These are phyloP conservation scores for Zygotorulaspora mrakii DNA, from an alignment of 1,139 yeast genomes.

Conservation along the genomic window DNA sequence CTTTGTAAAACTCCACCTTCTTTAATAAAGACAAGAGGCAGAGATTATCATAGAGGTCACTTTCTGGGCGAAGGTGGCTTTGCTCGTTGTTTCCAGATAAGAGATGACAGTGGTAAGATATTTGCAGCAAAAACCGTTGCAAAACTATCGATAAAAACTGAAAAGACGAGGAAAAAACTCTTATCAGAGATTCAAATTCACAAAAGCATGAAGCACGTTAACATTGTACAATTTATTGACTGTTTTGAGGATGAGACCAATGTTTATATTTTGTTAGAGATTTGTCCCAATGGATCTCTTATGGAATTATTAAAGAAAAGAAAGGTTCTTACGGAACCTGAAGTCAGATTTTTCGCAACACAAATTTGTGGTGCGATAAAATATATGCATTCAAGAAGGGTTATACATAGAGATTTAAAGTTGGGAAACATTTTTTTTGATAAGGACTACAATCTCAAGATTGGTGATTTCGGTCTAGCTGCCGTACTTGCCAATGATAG, in stretches of 20 bases:
- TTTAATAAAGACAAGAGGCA: constrained; percentile 82
- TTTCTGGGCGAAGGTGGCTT: constrained; percentile 98
- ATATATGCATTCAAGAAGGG: constrained; percentile 86
- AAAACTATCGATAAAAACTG: constrained; percentile 85
- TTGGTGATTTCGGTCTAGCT: constrained; percentile 96
- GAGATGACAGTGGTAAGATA: constrained; percentile 78
- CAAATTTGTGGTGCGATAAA: constrained; percentile 93
- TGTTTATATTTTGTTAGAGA: constrained; percentile 87
- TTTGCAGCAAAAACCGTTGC: constrained; percentile 98
- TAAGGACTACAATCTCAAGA: constrained; percentile 84
- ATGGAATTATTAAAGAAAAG: constrained; percentile 89
- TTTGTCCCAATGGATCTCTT: constrained; percentile 88
- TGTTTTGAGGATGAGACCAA: constrained; percentile 94
- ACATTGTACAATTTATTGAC: constrained; percentile 86
- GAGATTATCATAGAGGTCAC: constrained; percentile 85
- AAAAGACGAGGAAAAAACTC: constrained; percentile 83
- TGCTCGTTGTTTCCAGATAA: constrained; percentile 97
- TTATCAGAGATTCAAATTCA: constrained; percentile 94
- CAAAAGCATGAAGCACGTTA: constrained; percentile 82
- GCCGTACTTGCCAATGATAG: constrained; percentile 69
- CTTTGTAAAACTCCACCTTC: constrained; percentile 95
- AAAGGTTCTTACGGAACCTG: constrained; percentile 82
- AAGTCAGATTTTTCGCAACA: constrained; percentile 83
- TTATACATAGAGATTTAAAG: constrained; percentile 93
- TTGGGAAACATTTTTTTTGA: constrained; percentile 93